A percentile compares a stretch with the other conserved stretches of the same genome.
These are phyloP conservation scores for Polyporus tsugae DNA, from an alignment of 1,284 basidiomycete species.

Conservation along the genomic window DNA sequence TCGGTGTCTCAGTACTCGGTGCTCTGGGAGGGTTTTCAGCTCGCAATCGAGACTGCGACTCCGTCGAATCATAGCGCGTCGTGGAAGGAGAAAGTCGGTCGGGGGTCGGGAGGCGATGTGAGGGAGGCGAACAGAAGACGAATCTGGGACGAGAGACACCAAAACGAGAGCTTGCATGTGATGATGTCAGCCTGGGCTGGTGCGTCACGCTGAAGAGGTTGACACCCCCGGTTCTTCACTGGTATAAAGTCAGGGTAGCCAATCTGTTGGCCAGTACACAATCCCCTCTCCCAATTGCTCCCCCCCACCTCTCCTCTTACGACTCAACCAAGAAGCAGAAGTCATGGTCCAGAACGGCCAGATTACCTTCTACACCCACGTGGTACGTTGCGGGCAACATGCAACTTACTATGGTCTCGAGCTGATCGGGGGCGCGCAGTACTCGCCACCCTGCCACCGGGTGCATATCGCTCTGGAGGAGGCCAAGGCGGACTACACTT, in stretches of 20 bases:
- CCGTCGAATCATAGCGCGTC: no score
- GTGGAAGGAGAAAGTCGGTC: no score
- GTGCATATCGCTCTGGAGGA: slow-evolving; percentile 60
- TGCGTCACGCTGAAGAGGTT: background rate
- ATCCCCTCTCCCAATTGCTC: no score
- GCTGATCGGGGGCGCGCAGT: background rate
- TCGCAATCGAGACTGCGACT: no score
- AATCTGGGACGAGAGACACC: background rate
- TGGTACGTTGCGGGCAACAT: background rate
- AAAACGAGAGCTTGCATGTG: background rate
- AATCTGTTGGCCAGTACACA: no score
- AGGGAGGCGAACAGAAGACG: background rate
- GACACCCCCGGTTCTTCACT: background rate
- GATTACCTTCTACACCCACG: slow-evolving; percentile 8
- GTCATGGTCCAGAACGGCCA: slow-evolving; percentile 12
- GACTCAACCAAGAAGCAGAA: background rate
- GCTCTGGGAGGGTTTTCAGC: no score
- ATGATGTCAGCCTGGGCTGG: background rate
- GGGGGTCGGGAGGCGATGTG: no score
- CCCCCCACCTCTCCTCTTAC: background rate
- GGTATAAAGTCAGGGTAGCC: background rate
- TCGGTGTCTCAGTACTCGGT: background rate
- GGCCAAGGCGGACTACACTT: slow-evolving; percentile 54
- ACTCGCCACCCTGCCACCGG: slow-evolving; percentile 15
- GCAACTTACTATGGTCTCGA: background rate